Evolutionary conservation across 495 filamentous ascomycete species (phyloP), one percentile per base, ranked within the genome.

Genomic region (Stereocaulon alpinum): DNA sequence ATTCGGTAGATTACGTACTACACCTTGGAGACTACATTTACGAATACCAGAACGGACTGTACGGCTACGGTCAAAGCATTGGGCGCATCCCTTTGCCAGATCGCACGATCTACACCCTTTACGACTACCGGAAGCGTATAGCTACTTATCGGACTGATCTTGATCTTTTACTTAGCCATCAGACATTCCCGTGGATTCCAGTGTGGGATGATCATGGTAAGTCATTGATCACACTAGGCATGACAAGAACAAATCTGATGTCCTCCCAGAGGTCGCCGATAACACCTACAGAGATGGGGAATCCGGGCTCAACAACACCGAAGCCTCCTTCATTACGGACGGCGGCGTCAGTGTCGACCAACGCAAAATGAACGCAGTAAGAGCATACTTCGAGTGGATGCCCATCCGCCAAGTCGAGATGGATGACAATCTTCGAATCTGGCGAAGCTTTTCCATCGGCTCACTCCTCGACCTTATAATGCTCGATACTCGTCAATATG

Each of bases 21-120:
- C 81, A 84, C 64, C 73, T 86, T 4, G 83, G 83, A 17, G 85
- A 88, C 66, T 87, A 86, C 64, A 86, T 86, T 63, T 86, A 88
- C 66, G 83, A 88, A 63, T 82, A 81, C 47, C 70, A 64, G n/a
- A 75, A 81, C 29, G 78, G 77, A 15, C 72, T 78, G 14, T 83
- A 83, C 61, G 82, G 82, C 20, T 80, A 75, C 73, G 80, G 77
- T 29, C 63, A 78, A 54, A 69, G 65, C 22, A 71, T 78, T 56
- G 76, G 71, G 34, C 76, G 82, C 18, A 73, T 82, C 30, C 78
- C 82, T 2, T 73, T 76, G 18, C 82, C 82, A 4, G 32, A 64
- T 32, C 41, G 49, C 12, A 60, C 63, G 27, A 68, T 75, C 56
- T 68, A 71, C 69, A 65, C 75, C 68, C 61, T 80, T 66, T 74